phyloP scores from a whole-genome alignment of 164 flowering plant genomes.

The Euptelea pleiosperma region DNA sequence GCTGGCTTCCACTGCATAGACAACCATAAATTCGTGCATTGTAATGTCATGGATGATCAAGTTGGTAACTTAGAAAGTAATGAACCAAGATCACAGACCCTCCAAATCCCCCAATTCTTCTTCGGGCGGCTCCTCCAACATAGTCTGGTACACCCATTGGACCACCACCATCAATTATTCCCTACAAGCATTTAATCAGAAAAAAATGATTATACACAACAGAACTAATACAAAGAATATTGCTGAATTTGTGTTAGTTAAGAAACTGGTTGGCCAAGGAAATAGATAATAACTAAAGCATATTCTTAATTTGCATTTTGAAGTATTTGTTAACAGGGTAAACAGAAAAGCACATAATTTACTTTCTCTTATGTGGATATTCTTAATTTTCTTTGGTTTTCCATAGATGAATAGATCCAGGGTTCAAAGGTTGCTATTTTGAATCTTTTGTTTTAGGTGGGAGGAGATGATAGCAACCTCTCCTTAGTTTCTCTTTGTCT shows the following conservation, averaged over 20 bases:
- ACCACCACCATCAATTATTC: constrained; percentile 48
- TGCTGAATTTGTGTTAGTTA: background rate
- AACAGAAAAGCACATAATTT: too few relatives aligned
- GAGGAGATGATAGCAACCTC: too few relatives aligned
- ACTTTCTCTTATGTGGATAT: too few relatives aligned
- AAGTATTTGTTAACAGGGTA: too few relatives aligned
- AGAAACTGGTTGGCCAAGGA: background rate
- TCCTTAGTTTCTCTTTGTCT: too few relatives aligned
- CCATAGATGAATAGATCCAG: too few relatives aligned
- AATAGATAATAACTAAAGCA: background rate
- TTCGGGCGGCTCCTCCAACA: constrained; percentile 50
- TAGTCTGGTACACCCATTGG: constrained; percentile 59
- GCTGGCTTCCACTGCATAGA: constrained; percentile 54
- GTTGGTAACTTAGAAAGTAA: constrained; percentile 2
- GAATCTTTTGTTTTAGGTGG: too few relatives aligned
- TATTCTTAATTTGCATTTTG: background rate
- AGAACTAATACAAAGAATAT: background rate
- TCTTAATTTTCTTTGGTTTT: too few relatives aligned
- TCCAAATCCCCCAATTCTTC: constrained; percentile 63
- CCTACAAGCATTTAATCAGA: constrained; percentile 36
- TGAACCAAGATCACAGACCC: constrained; percentile 38
- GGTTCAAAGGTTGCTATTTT: too few relatives aligned
- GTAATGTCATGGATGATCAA: background rate
- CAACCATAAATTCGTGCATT: background rate
- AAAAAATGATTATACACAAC: background rate